phyloP scores from a whole-genome alignment of 2,329 filamentous ascomycete species.

The Beauveria australis region DNA sequence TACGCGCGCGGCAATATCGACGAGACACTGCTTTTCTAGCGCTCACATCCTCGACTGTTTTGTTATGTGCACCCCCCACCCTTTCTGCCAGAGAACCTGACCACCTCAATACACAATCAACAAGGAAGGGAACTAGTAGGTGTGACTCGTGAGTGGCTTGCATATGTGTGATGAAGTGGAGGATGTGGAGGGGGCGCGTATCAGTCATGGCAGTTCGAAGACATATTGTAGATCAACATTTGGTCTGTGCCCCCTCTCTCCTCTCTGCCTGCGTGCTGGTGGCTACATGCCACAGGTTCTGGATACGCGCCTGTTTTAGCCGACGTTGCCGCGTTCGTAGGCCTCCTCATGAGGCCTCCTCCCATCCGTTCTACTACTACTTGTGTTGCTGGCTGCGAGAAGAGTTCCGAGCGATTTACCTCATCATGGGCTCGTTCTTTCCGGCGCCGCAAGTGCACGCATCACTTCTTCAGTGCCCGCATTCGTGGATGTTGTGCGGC shows the following conservation, averaged over 20 bases:
- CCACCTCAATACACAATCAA: no score
- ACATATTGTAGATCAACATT: no score
- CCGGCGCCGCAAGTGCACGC: no score
- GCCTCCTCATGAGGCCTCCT: neutral
- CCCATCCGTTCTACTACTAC: neutral
- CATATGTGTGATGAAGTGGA: neutral
- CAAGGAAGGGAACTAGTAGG: no score
- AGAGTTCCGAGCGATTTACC: neutral
- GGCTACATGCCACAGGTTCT: neutral
- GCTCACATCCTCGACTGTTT: neutral
- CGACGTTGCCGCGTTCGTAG: constrained; percentile 2
- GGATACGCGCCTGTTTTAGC: constrained; percentile 2
- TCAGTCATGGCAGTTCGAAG: no score
- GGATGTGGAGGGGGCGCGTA: neutral
- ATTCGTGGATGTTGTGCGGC: no score
- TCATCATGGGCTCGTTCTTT: neutral
- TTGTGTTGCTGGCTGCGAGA: neutral
- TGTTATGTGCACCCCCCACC: neutral
- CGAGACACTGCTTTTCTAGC: neutral
- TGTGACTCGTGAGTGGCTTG: neutral
- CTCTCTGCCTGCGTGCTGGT: neutral
- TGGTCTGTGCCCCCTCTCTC: neutral
- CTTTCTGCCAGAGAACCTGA: neutral
- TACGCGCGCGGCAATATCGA: neutral
- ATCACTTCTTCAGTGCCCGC: no score